phyloP scores from a whole-genome alignment of 176 grass and related monocot species.

The Ensete ventricosum region DNA sequence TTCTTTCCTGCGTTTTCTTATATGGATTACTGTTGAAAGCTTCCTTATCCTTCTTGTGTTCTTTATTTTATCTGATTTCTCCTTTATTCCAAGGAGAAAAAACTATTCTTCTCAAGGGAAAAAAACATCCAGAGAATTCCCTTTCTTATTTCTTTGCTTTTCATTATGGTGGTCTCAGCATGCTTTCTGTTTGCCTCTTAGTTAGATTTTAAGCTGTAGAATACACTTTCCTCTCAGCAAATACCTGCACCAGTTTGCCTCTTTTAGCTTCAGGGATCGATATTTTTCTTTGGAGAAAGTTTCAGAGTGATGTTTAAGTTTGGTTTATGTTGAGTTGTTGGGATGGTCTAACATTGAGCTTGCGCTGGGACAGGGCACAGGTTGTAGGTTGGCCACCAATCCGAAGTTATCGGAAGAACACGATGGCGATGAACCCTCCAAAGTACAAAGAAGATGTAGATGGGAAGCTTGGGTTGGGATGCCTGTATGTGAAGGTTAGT shows the following conservation, averaged over 20 bases:
- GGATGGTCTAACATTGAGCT: background rate
- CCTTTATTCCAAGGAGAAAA: background rate
- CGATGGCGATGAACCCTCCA: conserved; percentile 6
- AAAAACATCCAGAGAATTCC: too few relatives aligned
- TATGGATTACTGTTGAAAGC: background rate
- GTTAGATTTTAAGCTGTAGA: background rate
- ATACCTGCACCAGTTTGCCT: background rate
- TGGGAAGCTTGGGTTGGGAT: conserved; percentile 4
- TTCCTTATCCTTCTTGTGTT: background rate
- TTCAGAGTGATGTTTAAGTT: background rate
- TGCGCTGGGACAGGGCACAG: background rate
- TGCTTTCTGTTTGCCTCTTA: background rate
- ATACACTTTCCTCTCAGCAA: background rate
- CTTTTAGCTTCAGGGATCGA: background rate
- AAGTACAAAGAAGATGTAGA: conserved; percentile 15
- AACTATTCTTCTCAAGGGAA: background rate
- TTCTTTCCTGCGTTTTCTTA: background rate
- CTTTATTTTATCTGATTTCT: background rate
- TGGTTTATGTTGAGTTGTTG: background rate
- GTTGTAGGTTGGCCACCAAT: conserved; percentile 20
- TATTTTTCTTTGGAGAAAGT: background rate
- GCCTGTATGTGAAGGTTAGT: conserved; percentile 15
- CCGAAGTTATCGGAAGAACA: conserved; percentile 18
- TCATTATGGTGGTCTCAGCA: too few relatives aligned
- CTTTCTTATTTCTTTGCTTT: too few relatives aligned